Evolutionary conservation across 179 eudicot species (phyloP), one percentile per base, ranked within the genome.

Genomic region (Patellifolia procumbens): DNA sequence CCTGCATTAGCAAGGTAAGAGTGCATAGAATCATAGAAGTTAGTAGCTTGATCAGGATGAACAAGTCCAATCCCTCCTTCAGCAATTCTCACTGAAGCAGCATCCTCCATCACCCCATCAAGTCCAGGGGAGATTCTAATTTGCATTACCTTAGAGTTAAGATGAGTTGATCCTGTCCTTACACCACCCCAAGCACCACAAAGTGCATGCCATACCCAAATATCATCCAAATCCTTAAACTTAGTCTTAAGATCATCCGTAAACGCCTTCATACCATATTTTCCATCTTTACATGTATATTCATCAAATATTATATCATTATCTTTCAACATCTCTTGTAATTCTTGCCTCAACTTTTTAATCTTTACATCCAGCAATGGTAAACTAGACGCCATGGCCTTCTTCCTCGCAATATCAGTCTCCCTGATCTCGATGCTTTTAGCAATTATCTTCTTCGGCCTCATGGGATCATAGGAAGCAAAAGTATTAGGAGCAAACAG

Each of bases 131-230:
- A 88, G 22, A 84, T 24, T 20, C 42, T 74, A 26, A 88, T 83
- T 0, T 78, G 82, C 26, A 82, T 66, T 5, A 87, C 70, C 70
- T 79, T 84, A 3, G 90, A 58, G 13, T 83, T 69, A 1, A 90
- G 81, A 80, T 86, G 83, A 55, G 88, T 85, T 24, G 32, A 31
- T 56, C 85, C 88, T 8, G 94, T 91, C 82, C 89, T 85, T 31
- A 90, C 94, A 15, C 94, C 94, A 8, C 91, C 94, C 90, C 94
- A 88, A 10, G 87, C 89, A 20, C 94, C 94, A 60, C 87, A 85
- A 20, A 90, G 83, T 0, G 92, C 91, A 56, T 88, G 94, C 94
- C 94, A 90, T 20, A 86, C 89, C 75, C 83, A 89, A 15, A 90
- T 81, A 74, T 89, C 91, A 62, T 90, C 89, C 68, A 89, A 60